Evolutionary conservation across 2,329 filamentous ascomycete species (phyloP), one percentile per base, ranked within the genome.

Genomic region (Onygenales sp.): DNA sequence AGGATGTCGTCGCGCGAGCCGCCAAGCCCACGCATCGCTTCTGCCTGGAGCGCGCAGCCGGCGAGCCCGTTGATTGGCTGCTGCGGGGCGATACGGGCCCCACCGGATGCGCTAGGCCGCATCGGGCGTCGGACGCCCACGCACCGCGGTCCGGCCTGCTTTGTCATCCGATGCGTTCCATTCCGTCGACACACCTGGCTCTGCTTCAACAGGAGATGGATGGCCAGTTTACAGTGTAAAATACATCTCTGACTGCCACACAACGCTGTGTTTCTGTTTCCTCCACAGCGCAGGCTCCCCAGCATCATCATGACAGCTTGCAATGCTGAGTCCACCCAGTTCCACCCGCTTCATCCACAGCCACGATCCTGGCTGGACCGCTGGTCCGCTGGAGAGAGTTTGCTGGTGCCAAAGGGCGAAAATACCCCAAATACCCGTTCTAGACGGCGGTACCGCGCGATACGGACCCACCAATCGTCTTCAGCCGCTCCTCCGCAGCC

Each of bases 1-100:
- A 27, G 21, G 21, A 27, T 27, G 21, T 27, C 21, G 21, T 27
- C 21, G 21, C 56, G 52, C 34, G 37, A 14, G 31, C 8, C 52
- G 60, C 59, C 63, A 61, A 63, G 59, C 55, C 64, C 59, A 57
- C 54, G 53, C 21, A 37, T 51, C 62, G 63, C 67, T 66, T 69
- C 67, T 70, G 67, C 67, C 67, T 70, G 63, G 68, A 68, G 62
- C 66, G 61, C 64, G 61, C 21, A 67, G 49, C 6, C 13, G 54
- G 43, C 50, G 7, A 37, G 6, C 7, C 3, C 58, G 56, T 31
- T 10, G 58, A 59, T 42, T 42, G 62, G 66, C 13, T 57, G 57
- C 14, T 32, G 32, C 32, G 8, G 42, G 7, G 3, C 21, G n/a
- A 47, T 40, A 42, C 34, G 34, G 47, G 47, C 4, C n/a, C 21